Percentiles rank a stretch among this genome's conserved stretches.
These are phyloP conservation scores for Rhypophila decipiens DNA, from an alignment of 495 filamentous ascomycete species.

Conservation along the genomic window DNA sequence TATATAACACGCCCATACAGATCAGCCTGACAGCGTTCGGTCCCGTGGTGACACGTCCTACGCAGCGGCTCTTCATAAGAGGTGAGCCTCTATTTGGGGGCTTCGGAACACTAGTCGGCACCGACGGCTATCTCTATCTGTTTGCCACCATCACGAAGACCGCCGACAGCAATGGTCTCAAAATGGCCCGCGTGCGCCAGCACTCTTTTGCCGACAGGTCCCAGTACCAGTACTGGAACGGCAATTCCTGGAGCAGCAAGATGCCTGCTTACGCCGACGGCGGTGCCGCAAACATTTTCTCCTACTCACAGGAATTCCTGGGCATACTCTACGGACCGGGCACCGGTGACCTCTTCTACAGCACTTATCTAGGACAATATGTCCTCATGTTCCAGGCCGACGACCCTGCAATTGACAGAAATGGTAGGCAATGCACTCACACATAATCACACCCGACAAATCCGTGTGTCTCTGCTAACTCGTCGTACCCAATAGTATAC, in stretches of 20 bases:
- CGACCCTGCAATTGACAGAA: not conserved
- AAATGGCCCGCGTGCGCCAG: not conserved
- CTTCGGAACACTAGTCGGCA: not conserved
- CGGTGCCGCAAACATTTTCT: not conserved
- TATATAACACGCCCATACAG: not conserved
- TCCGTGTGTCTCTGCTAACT: no score
- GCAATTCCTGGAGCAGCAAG: not conserved
- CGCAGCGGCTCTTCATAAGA: not conserved
- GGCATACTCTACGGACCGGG: not conserved
- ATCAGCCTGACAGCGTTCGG: not conserved
- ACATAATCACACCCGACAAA: no score
- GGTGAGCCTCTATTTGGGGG: not conserved
- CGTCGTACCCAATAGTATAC: not conserved
- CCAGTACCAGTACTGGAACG: slow-evolving; percentile 1
- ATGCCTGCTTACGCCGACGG: not conserved
- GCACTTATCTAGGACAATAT: not conserved
- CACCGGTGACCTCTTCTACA: not conserved
- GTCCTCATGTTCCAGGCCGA: not conserved
- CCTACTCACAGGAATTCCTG: not conserved
- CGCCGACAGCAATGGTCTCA: not conserved
- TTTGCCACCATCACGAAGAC: not conserved
- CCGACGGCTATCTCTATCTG: not conserved
- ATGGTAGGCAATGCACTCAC: no score
- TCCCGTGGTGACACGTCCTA: not conserved
- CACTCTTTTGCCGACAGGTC: not conserved